phyloP scores from a whole-genome alignment of 352 stramenopile species.

The Globisporangium echinulatum region DNA sequence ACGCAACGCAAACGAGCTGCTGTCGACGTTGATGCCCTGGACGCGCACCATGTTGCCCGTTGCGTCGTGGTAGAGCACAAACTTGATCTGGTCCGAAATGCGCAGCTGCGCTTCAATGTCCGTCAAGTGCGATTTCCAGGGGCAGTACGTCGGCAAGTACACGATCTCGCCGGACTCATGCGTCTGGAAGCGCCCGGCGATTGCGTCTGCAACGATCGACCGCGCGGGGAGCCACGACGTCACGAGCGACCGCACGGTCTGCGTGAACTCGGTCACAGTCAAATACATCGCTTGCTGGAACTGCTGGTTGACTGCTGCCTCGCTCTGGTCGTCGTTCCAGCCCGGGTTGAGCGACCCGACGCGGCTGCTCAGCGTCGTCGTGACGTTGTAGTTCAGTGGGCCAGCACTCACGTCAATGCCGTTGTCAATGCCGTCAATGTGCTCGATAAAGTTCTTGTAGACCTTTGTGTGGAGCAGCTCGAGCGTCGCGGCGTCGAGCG shows the following conservation, averaged over 20 bases:
- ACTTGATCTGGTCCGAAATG: constrained; percentile 91
- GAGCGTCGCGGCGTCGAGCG: constrained; percentile 60
- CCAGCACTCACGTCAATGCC: constrained; percentile 85
- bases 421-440: constrained; percentile 99
- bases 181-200: constrained; percentile 82
- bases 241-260: constrained; percentile 87
- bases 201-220: constrained; percentile 89
- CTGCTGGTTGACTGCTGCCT: constrained; percentile 71
- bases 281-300: constrained; percentile 95
- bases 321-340: constrained; percentile 94
- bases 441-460: constrained; percentile 97
- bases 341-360: constrained; percentile 92
- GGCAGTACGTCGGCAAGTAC: constrained; percentile 88
- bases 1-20: constrained; percentile 91
- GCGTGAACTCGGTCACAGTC: constrained; percentile 93
- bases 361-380: constrained; percentile 71
- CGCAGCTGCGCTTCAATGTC: constrained; percentile 92
- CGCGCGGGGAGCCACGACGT: constrained; percentile 92
- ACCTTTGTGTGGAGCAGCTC: constrained; percentile 89
- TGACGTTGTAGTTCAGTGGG: constrained; percentile 69
- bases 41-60: constrained; percentile 92
- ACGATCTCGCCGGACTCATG: constrained; percentile 94
- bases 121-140: constrained; percentile 96
- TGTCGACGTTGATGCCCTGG: constrained; percentile 93
- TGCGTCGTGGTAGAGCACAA: constrained; percentile 95